phyloP scores from a whole-genome alignment of 495 filamentous ascomycete species.

The Neurospora cerealis region DNA sequence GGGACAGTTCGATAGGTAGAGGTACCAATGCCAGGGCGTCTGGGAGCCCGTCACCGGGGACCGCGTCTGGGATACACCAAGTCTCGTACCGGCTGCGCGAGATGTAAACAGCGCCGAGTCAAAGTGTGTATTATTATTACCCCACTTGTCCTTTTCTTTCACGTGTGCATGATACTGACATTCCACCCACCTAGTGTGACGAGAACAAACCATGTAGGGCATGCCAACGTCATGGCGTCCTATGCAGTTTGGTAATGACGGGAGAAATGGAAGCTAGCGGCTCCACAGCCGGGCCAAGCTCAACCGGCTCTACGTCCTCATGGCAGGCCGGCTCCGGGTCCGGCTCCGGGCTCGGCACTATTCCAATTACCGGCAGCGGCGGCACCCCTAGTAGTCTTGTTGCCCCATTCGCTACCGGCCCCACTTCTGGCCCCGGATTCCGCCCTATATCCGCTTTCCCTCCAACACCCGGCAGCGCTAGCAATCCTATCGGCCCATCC shows the following conservation, averaged over 20 bases:
- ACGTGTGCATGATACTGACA: not conserved
- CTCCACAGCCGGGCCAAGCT: not conserved
- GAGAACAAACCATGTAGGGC: constrained; percentile 21
- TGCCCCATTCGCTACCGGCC: not conserved
- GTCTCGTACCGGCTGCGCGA: constrained; percentile 17
- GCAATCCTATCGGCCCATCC: not conserved
- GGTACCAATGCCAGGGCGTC: not conserved
- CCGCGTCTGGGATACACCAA: constrained; percentile 23
- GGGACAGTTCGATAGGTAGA: not conserved
- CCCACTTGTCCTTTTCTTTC: not conserved
- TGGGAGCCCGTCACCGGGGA: not conserved
- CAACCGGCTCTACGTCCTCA: not conserved
- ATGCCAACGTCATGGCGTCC: constrained; percentile 19
- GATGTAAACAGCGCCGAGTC: constrained; percentile 24
- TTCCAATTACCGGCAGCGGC: not conserved
- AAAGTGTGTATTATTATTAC: constrained; percentile 10
- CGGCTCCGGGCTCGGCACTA: not conserved
- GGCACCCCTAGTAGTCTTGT: not conserved
- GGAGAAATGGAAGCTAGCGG: not conserved
- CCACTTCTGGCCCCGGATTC: not conserved
- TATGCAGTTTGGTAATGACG: constrained; percentile 16
- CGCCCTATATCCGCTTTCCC: not conserved
- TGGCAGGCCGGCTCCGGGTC: not conserved
- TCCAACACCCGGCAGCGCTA: not conserved
- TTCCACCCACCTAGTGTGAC: constrained; percentile 14